Evolutionary conservation across 1,284 basidiomycete genomes (phyloP).

Genomic region (Pseudozyma flocculosa): DNA sequence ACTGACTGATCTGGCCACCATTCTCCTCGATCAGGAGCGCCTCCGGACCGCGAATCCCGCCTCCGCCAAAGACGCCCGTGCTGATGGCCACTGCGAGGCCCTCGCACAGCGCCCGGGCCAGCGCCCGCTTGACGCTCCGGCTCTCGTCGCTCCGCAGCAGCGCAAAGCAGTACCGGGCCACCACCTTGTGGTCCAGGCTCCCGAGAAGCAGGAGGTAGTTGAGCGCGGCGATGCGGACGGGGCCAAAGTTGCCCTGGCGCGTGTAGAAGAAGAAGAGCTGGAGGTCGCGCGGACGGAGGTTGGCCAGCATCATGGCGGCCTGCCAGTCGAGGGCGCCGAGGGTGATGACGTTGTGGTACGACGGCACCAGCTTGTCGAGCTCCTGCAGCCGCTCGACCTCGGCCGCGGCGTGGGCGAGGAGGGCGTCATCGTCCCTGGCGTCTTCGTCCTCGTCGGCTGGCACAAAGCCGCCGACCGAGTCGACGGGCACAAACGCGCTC

Average conservation of each 20-base stretch:
- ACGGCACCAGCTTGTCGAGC: slow-evolving; percentile 92
- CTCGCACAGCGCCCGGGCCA: slow-evolving; percentile 81
- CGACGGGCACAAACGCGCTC: slow-evolving; percentile 66
- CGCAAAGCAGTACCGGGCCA: slow-evolving; percentile 87
- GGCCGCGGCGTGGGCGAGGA: slow-evolving; percentile 38
- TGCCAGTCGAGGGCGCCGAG: slow-evolving; percentile 64
- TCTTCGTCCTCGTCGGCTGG: slow-evolving; percentile 38
- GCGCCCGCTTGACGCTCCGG: slow-evolving; percentile 76
- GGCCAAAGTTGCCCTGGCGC: slow-evolving; percentile 72
- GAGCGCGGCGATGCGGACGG: slow-evolving; percentile 87
- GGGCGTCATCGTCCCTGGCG: slow-evolving; percentile 36
- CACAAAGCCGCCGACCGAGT: slow-evolving; percentile 32
- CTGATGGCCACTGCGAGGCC: slow-evolving; percentile 82
- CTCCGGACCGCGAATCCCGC: slow-evolving; percentile 28
- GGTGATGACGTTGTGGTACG: slow-evolving; percentile 89
- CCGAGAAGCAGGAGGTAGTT: slow-evolving; percentile 89
- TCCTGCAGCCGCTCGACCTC: slow-evolving; percentile 83
- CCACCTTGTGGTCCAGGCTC: slow-evolving; percentile 62
- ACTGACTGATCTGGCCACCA: slow-evolving; percentile 26
- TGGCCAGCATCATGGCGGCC: slow-evolving; percentile 34
- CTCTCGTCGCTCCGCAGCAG: slow-evolving; percentile 85
- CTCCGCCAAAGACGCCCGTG: slow-evolving; percentile 76
- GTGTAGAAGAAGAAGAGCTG: slow-evolving; percentile 84
- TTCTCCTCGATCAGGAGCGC: slow-evolving; percentile 41
- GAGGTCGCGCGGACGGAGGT: slow-evolving; percentile 76